Evolutionary conservation across 192 early-diverging fungal species (phyloP), one percentile per base, ranked within the genome.

Genomic region (Linnemannia exigua): DNA sequence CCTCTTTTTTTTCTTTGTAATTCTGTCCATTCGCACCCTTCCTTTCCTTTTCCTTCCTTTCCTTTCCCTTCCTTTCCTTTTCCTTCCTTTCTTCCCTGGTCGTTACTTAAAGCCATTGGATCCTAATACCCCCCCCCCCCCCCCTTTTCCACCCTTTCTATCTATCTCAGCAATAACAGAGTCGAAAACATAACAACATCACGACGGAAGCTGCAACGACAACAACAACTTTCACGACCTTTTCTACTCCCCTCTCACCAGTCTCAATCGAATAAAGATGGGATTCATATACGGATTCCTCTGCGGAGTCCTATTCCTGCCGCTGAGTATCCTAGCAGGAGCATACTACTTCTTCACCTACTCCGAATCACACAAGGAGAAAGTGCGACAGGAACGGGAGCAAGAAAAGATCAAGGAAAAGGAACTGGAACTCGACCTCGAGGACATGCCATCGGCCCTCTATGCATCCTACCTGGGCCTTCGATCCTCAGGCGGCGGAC

Each of bases 301-400:
- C 19, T 86, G 77, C 35, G 84, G 84, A 25, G 68, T 86, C 61
- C 77, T 86, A 35, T 70, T 77, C 58, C 44, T 86, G 5, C 84
- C 84, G 14, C 46, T 77, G 44, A 61, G 84, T 50, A 67, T 76
- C 52, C 51, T 76, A 4, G 54, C 74, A 16, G 84, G 72, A 19
- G 38, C 69, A 0, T 86, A 86, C 50, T 80, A 67, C 47, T 86
- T 86, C 70, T 86, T 86, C 75, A 86, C 50, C 38, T 86, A 80
- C 72, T 76, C 84, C 8, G 70, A 67, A 48, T 86, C 84, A 3
- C 80, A 77, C 63, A 46, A 78, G 19, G 79, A 72, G 41, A 75
- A 76, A 41, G 58, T 66, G 17, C 58, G 79, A 36, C 50, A 66
- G n/a, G 50, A 48, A 5, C 51, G 50, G 19, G 51, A 75, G 22